Percentiles rank a stretch among this genome's conserved stretches.
phyloP scores from a whole-genome alignment of 2,329 filamentous ascomycete genomes.

The Cladosporium sphaerospermum region DNA sequence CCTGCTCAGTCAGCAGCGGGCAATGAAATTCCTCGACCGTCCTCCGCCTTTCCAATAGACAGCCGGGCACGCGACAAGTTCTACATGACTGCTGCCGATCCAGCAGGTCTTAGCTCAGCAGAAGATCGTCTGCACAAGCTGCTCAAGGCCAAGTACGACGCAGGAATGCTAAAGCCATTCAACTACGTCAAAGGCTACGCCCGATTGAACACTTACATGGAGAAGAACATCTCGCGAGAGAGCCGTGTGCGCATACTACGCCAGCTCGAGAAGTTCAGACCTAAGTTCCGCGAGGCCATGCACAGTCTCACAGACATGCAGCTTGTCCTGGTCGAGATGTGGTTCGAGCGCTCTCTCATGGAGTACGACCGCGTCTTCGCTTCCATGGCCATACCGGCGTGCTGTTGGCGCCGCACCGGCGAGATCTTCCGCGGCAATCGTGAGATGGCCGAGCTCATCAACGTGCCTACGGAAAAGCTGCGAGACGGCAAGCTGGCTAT shows the following conservation, averaged over 20 bases:
- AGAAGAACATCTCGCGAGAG: conserved; percentile 71
- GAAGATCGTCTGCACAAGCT: conserved; percentile 95
- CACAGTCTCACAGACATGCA: conserved; percentile 89
- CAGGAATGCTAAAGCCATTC: conserved; percentile 89
- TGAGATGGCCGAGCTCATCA: conserved; percentile 95
- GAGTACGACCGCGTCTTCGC: conserved; percentile 98
- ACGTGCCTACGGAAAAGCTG: conserved; percentile 82
- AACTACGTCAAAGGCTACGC: conserved; percentile 98
- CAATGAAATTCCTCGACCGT: conserved; percentile 55
- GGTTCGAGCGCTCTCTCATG: conserved; percentile 95
- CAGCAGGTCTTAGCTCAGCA: conserved; percentile 75
- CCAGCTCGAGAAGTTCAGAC: conserved; percentile 86
- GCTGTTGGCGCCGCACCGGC: conserved; percentile 92
- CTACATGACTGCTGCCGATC: conserved; percentile 94
- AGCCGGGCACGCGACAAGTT: conserved; percentile 70
- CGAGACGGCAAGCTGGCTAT: conserved; percentile 91
- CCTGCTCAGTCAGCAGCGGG: conserved; percentile 41
- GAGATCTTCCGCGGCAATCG: conserved; percentile 98
- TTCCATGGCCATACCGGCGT: conserved; percentile 96
- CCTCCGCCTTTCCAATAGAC: conserved; percentile 59
- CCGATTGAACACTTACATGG: conserved; percentile 83
- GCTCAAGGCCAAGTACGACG: conserved; percentile 91
- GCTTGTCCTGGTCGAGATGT: conserved; percentile 94
- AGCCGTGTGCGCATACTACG: conserved; percentile 88
- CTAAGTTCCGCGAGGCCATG: conserved; percentile 93